Conservation (phyloP, 257 asterid species). For the Linderniella brevidens region DNA sequence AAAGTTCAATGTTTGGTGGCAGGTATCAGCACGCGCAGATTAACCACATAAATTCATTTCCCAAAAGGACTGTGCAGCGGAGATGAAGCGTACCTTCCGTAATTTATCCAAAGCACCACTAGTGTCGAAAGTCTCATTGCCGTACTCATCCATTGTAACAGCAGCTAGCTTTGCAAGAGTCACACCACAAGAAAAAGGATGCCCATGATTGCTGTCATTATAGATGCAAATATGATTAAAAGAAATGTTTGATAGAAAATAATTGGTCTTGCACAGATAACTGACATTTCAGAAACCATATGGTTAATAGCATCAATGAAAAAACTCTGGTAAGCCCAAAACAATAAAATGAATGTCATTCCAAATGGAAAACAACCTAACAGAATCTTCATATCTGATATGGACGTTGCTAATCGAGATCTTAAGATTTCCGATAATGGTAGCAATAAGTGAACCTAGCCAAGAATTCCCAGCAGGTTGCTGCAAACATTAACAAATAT, state of each 20-base stretch:
- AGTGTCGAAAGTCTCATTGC: slow-evolving; percentile 94
- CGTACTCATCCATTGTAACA: slow-evolving; percentile 94
- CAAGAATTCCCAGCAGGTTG: slow-evolving; percentile 85
- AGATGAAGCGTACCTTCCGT: slow-evolving; percentile 57
- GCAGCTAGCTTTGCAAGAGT: slow-evolving; percentile 98
- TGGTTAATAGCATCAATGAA: slow-evolving; percentile 10
- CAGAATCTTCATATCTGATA: slow-evolving; percentile 82
- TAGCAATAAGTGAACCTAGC: slow-evolving; percentile 88
- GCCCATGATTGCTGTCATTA: slow-evolving; percentile 69
- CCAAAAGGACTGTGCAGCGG: neutral
- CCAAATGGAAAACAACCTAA: slow-evolving; percentile 41
- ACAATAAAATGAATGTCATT: slow-evolving; percentile 4
- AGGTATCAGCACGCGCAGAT: no score
- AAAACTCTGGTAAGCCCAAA: slow-evolving; percentile 1
- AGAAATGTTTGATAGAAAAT: slow-evolving; percentile 3
- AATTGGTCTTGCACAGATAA: neutral
- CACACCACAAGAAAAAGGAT: slow-evolving; percentile 87
- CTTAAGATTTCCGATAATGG: slow-evolving; percentile 92
- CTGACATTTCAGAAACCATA: no score
- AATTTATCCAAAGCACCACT: slow-evolving; percentile 97
- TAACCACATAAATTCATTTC: no score
- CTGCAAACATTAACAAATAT: slow-evolving; percentile 28
- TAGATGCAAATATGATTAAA: slow-evolving; percentile 7
- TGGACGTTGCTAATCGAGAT: slow-evolving; percentile 95
- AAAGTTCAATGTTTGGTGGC: no score